phyloP scores from a whole-genome alignment of 208 protist species.

The Leishmania martiniquensis region DNA sequence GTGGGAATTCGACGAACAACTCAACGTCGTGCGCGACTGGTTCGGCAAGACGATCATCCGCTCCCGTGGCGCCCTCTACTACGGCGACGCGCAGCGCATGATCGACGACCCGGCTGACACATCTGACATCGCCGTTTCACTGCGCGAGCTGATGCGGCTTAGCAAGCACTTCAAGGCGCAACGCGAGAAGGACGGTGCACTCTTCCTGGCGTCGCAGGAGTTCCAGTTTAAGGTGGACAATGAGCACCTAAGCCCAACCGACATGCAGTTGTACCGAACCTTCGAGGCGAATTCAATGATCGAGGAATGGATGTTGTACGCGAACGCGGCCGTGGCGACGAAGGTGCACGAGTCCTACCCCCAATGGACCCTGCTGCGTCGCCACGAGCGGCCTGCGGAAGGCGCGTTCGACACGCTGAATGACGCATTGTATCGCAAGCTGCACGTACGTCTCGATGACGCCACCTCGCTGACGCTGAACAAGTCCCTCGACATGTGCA shows the following conservation, averaged over 20 bases:
- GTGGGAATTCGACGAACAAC: conserved; percentile 92
- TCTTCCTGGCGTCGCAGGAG: conserved; percentile 90
- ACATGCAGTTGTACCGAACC: conserved; percentile 91
- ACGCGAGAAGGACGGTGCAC: conserved; percentile 83
- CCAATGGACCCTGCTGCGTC: conserved; percentile 85
- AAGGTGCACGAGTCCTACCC: conserved; percentile 84
- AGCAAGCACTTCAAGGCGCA: conserved; percentile 84
- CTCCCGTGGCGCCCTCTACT: conserved; percentile 92
- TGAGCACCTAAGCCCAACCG: conserved; percentile 85
- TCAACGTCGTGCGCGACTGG: conserved; percentile 86
- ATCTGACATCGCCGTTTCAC: conserved; percentile 68
- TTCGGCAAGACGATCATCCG: conserved; percentile 95
- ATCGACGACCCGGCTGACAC: conserved; percentile 84
- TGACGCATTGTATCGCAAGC: conserved; percentile 65
- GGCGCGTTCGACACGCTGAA: conserved; percentile 88
- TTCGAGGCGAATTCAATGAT: conserved; percentile 96
- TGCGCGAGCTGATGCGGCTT: conserved; percentile 81
- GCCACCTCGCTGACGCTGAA: conserved; percentile 85
- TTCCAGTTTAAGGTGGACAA: conserved; percentile 94
- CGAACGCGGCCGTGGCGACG: conserved; percentile 92
- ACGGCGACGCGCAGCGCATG: conserved; percentile 94
- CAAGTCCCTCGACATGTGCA: conserved; percentile 79
- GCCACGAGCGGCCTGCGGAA: conserved; percentile 88
- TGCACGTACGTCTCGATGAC: conserved; percentile 77
- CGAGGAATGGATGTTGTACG: conserved; percentile 98